phyloP scores from a whole-genome alignment of 495 filamentous ascomycete species.

The Hyaloscypha bicolor region DNA sequence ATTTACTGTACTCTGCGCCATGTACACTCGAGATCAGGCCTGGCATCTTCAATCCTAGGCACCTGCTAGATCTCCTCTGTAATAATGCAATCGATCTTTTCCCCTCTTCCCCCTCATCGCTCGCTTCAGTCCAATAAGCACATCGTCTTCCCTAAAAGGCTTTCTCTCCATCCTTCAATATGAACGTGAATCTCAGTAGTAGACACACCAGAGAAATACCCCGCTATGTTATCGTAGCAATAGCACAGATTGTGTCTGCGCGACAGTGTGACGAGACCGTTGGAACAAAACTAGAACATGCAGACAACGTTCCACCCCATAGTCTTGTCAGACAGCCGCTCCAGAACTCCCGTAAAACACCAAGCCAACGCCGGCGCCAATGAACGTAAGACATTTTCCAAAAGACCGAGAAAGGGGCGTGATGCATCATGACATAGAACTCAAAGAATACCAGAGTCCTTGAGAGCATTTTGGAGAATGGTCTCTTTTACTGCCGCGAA shows the following conservation, averaged over 20 bases:
- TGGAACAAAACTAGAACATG: slow-evolving; percentile 3
- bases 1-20: slow-evolving; percentile 21
- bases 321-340: slow-evolving; percentile 31
- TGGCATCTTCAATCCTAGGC: slow-evolving; percentile 5
- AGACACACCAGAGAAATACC: slow-evolving; percentile 10
- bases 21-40: slow-evolving; percentile 16
- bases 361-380: slow-evolving; percentile 31
- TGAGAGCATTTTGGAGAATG: slow-evolving; percentile 95
- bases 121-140: background rate
- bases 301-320: slow-evolving; percentile 17
- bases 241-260: slow-evolving; percentile 21
- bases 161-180: slow-evolving; percentile 6
- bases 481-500: slow-evolving; percentile 99
- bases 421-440: slow-evolving; percentile 22
- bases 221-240: slow-evolving; percentile 5
- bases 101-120: background rate
- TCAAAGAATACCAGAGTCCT: slow-evolving; percentile 96
- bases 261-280: slow-evolving; percentile 18
- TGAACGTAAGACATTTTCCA: slow-evolving; percentile 22
- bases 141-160: slow-evolving; percentile 1
- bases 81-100: background rate
- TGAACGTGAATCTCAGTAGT: slow-evolving; percentile 12
- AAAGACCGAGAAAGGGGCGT: slow-evolving; percentile 23
- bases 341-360: slow-evolving; percentile 23
- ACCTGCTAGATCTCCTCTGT: background rate